Base-by-base conservation (phyloP, 257 asterid genomes). In the Ajuga chamaepitys region DNA sequence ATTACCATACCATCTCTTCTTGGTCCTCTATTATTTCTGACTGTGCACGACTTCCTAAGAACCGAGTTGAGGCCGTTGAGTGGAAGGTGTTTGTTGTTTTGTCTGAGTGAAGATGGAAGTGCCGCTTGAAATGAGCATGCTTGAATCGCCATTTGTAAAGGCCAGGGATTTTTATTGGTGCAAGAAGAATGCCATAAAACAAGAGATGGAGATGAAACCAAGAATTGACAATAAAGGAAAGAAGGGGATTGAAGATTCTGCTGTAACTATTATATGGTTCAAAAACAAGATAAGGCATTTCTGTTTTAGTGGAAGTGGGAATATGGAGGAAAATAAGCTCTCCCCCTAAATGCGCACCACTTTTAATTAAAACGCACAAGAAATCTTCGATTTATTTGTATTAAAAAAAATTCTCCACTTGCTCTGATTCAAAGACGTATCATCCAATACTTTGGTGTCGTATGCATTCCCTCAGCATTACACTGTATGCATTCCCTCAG, bases 361-460 rank as follows among this genome's bases (percentile, higher is more conserved):
- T n/a, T n/a, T n/a, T n/a, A n/a, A n/a, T n/a, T n/a, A n/a, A n/a
- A n/a, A n/a, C n/a, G n/a, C n/a, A n/a, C n/a, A n/a, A n/a, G n/a
- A n/a, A n/a, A n/a, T n/a, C n/a, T n/a, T n/a, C n/a, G n/a, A n/a
- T n/a, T n/a, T n/a, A n/a, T n/a, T n/a, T n/a, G n/a, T n/a, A n/a
- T n/a, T n/a, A n/a, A n/a, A n/a, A n/a, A n/a, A n/a, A n/a, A n/a
- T n/a, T n/a, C n/a, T n/a, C n/a, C n/a, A n/a, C n/a, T n/a, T n/a
- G n/a, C n/a, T n/a, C n/a, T n/a, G n/a, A n/a, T n/a, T n/a, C n/a
- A n/a, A n/a, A n/a, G n/a, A n/a, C n/a, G n/a, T n/a, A n/a, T n/a
- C n/a, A n/a, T n/a, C n/a, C 99, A 75, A 90, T 93, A 73, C 80
- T 86, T 77, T 94, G 99, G 76, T 94, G 99, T 40, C 99, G 96